Percentiles rank a stretch among this genome's conserved stretches.
phyloP scores from a whole-genome alignment of 257 asterid species.

The Echium plantagineum region DNA sequence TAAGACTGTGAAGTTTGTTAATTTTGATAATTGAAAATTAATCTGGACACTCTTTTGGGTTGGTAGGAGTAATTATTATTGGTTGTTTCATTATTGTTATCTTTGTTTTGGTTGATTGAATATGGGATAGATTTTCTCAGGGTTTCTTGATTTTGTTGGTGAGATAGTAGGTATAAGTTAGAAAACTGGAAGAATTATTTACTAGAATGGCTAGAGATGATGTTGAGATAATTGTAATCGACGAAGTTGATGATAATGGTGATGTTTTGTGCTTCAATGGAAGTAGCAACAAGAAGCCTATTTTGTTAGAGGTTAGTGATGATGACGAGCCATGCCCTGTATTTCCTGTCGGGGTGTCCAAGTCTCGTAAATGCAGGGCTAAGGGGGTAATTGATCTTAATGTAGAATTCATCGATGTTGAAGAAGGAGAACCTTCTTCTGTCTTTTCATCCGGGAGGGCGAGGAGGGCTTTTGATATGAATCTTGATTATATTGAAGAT shows the following conservation, averaged over 20 bases:
- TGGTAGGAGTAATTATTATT: neutral
- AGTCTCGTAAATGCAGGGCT: too few species aligned
- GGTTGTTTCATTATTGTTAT: too few species aligned
- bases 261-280: neutral
- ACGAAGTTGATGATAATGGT: neutral
- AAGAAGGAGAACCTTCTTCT: neutral
- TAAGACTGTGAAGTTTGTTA: too few species aligned
- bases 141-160: too few species aligned
- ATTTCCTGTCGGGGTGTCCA: too few species aligned
- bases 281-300: neutral
- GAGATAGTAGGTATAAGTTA: neutral
- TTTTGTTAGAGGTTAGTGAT: neutral
- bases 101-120: too few species aligned
- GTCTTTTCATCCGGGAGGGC: neutral
- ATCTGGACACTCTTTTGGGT: too few species aligned
- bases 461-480: neutral
- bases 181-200: neutral
- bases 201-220: neutral
- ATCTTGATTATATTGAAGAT: neutral
- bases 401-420: neutral
- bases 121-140: too few species aligned
- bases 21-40: too few species aligned
- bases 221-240: neutral
- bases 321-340: neutral
- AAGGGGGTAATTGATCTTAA: neutral